phyloP scores from a whole-genome alignment of 306 rosid species.

The Sesbania bispinosa region DNA sequence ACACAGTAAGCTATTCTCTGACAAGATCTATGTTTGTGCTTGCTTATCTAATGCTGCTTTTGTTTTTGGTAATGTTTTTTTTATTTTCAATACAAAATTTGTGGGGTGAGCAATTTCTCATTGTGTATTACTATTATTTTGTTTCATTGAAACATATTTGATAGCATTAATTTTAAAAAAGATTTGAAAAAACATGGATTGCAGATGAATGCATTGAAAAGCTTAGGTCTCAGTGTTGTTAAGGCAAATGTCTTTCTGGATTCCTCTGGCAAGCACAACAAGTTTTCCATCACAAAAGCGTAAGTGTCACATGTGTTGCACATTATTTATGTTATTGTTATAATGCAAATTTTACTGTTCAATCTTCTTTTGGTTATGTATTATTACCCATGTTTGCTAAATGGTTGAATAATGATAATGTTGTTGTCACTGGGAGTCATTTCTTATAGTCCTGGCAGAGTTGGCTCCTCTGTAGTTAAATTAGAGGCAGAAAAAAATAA shows the following conservation, averaged over 20 bases:
- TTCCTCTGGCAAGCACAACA: slow-evolving; percentile 95
- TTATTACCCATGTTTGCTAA: not conserved
- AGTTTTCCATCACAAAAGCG: slow-evolving; percentile 79
- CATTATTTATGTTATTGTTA: not conserved
- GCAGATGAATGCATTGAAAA: slow-evolving; percentile 87
- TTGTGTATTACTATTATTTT: not conserved
- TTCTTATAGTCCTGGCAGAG: not conserved
- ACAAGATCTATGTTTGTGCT: not conserved
- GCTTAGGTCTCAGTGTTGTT: slow-evolving; percentile 85
- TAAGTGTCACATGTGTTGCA: slow-evolving; percentile 40
- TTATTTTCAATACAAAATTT: not conserved
- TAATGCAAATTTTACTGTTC: not conserved
- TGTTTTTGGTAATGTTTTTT: not conserved
- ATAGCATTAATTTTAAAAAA: no score
- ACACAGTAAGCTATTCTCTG: slow-evolving; percentile 56
- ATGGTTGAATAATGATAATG: not conserved
- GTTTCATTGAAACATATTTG: slow-evolving; percentile 2
- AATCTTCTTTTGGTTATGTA: not conserved
- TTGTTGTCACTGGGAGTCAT: not conserved
- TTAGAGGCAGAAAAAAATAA: not conserved
- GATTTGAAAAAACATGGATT: slow-evolving; percentile 21
- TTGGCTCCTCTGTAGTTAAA: not conserved
- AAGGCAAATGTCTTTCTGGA: slow-evolving; percentile 94
- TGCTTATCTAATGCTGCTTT: not conserved
- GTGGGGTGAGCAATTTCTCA: not conserved